Evolutionary conservation across 2,329 filamentous ascomycete species (phyloP), one percentile per base, ranked within the genome.

Genomic region (Venturia carpophila): DNA sequence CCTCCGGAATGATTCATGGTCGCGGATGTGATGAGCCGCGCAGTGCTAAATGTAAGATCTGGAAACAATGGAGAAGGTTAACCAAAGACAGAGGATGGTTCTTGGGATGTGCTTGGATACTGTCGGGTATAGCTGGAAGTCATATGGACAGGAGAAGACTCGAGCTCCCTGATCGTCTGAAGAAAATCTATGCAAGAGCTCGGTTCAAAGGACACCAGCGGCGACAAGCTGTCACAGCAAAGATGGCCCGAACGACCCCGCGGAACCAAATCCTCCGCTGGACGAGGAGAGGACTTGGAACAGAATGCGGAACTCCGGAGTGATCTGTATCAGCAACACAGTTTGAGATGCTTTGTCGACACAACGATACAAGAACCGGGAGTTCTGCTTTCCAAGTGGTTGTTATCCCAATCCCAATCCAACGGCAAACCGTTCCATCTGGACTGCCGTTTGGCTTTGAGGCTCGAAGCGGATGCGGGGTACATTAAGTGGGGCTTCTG

Each of bases 1-100:
- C 43, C 34, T 11, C 39, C 24, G 27, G 30, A 43, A 21, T 52
- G 61, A 27, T 63, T 63, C 61, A 63, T 63, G 60, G 60, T 45
- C 19, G 37, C 37, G 42, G 37, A 11, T 37, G 30, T 58, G 7
- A 37, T 27, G 47, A 13, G 9, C 47, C 6, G 47, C 21, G n/a
- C 19, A 24, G 30, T 27, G 27, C 37, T 21, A 11, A 41, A 43
- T 21, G 4, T 9, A 60, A 42, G 37, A 34, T 15, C 15, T 24
- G 45, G 7, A 13, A 27, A 27, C n/a, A 3, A 13, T 1, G 7
- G 10, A 13, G 24, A 1, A 52, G 13, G 21, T 15, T 41, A 19
- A 39, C 17, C 2, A 11, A 30, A 58, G 24, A 9, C 15, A 58
- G 19, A n/a, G 24, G 2, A 17, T 30, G 52, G 9, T 58, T 19